Conservation (phyloP, 176 grass and related monocot genomes). For the Areca catechu region DNA sequence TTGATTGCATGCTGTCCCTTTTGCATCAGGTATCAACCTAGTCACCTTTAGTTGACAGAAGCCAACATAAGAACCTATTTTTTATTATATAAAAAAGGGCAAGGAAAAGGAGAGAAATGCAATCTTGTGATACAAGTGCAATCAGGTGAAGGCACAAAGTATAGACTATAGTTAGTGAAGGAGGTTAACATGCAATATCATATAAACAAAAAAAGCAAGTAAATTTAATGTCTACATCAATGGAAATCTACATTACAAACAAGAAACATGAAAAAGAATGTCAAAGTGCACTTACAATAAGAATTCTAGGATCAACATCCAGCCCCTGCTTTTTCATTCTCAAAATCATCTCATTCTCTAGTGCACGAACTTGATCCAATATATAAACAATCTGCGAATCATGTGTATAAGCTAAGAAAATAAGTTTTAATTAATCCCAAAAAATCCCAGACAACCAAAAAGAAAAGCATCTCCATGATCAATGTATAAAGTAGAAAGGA, state of each 20-base stretch:
- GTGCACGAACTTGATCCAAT: slow-evolving; percentile 86
- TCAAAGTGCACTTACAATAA: slow-evolving; percentile 53
- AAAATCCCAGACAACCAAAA: not conserved
- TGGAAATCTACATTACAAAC: not conserved
- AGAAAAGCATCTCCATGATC: not conserved
- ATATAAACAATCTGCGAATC: slow-evolving; percentile 80
- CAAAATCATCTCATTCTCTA: slow-evolving; percentile 91
- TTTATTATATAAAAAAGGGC: not conserved
- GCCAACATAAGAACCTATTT: slow-evolving; percentile 1
- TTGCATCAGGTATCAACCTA: slow-evolving; percentile 84
- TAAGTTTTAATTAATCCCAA: no score
- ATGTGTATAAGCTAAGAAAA: not conserved
- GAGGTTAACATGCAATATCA: no score
- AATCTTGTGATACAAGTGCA: not conserved
- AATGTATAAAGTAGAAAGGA: slow-evolving; percentile 12
- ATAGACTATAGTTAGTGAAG: no score
- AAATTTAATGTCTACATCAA: no score
- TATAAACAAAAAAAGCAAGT: no score
- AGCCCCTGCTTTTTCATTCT: slow-evolving; percentile 86
- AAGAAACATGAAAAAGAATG: slow-evolving; percentile 6
- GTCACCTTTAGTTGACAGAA: slow-evolving; percentile 48
- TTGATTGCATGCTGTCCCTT: slow-evolving; percentile 85
- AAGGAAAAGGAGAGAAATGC: not conserved
- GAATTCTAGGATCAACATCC: slow-evolving; percentile 71
- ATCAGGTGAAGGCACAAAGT: no score